Base-by-base conservation (phyloP, 495 filamentous ascomycete genomes). In the Aspergillus bertholletiae region DNA sequence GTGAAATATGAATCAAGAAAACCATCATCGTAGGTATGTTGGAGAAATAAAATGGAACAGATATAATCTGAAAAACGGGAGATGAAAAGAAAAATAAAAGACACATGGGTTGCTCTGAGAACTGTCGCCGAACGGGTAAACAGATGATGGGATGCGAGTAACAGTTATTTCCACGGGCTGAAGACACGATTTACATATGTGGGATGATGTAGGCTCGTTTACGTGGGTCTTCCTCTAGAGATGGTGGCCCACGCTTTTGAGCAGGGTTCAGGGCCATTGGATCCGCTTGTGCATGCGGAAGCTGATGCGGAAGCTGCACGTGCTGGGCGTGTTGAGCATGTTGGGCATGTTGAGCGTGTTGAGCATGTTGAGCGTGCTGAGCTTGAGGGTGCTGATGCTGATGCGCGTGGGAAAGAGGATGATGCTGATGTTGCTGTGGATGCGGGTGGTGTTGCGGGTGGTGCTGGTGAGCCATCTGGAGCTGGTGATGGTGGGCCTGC, bases 141-240 rank as follows among this genome's bases (percentile, higher is more conserved):
- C 13, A n/a, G 34, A n/a, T 37, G 15, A 37, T 5, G 7, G 2
- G 34, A 15, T 37, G 13, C 15, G 13, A n/a, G 34, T 37, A 37
- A 11, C 5, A 15, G 17, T 37, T 37, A 37, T 37, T 37, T 37
- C 34, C 34, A 37, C 13, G 12, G 15, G 2, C 3, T 37, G 11
- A 12, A 6, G 34, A 5, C 13, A n/a, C 13, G 34, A 37, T 23
- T 46, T 56, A 59, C 49, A 57, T 56, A 39, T 60, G 58, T 20
- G 71, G 70, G 12, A 67, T 73, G 9, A 66, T 63, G 21, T 62
- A 64, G 41, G 66, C 57, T 21, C 69, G 66, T 47, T 73, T 73
- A 30, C 64, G 67, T 1, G 68, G 53, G 8, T 73, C 70, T 0
- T 74, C 65, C 17, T 74, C 69, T 9, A 58, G 30, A 1, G 32